Evolutionary conservation across 2,329 filamentous ascomycete species (phyloP).

Genomic region (Cladosporium sp.): DNA sequence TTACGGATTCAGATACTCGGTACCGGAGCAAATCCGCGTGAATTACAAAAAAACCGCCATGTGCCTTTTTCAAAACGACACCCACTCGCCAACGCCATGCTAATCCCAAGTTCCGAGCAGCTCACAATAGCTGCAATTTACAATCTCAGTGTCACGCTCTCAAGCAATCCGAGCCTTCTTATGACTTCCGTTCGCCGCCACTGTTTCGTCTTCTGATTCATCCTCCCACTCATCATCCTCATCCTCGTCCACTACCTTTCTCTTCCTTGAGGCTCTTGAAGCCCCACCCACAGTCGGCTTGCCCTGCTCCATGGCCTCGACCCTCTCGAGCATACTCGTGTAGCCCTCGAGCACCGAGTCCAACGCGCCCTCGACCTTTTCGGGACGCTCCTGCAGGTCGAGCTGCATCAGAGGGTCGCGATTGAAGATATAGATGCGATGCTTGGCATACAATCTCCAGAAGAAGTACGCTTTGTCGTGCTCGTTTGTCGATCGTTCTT

Average conservation of each 20-base stretch:
- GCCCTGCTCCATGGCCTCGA: conserved; percentile 30
- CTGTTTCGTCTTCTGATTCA: conserved; percentile 4
- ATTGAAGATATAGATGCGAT: conserved; percentile 70
- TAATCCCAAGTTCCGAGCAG: not conserved
- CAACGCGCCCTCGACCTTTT: conserved; percentile 66
- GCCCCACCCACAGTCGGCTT: conserved; percentile 1
- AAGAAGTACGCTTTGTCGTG: conserved; percentile 60
- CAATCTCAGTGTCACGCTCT: not conserved
- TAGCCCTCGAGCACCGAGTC: conserved; percentile 66
- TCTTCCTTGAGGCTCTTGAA: conserved; percentile 5
- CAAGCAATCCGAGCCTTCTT: conserved; percentile 9
- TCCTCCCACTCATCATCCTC: conserved; percentile 15
- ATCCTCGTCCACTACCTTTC: conserved; percentile 15
- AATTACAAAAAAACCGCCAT: no score
- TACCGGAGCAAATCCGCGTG: no score
- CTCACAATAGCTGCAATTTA: not conserved
- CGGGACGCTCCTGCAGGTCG: conserved; percentile 59
- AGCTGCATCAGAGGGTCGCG: conserved; percentile 64
- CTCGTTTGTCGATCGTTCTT: conserved; percentile 44
- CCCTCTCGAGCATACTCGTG: conserved; percentile 54
- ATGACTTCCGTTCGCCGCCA: not conserved
- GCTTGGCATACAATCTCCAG: conserved; percentile 71
- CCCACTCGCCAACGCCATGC: conserved; percentile 5
- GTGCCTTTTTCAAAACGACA: not conserved
- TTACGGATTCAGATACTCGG: no score